These are phyloP conservation scores for Aspergillus incahuasiensis DNA, from an alignment of 495 filamentous ascomycete species.

Conservation along the genomic window DNA sequence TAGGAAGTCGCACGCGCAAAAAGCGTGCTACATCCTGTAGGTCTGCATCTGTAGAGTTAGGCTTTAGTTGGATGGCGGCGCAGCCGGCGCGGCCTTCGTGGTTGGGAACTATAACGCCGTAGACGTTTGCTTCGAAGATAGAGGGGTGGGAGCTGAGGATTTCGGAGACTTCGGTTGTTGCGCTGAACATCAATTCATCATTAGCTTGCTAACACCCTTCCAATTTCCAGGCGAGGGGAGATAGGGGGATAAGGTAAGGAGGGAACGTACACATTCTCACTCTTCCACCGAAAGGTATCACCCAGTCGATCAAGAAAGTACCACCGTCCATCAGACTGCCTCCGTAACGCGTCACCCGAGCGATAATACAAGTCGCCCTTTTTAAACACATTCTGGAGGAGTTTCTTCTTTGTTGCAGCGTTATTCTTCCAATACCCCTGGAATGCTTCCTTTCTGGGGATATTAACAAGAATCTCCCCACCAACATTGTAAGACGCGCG, in stretches of 20 bases:
- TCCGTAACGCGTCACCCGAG: slow-evolving; percentile 65
- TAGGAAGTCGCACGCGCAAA: slow-evolving; percentile 54
- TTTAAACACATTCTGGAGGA: slow-evolving; percentile 62
- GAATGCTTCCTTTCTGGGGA: slow-evolving; percentile 56
- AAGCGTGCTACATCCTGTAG: slow-evolving; percentile 53
- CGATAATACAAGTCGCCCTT: slow-evolving; percentile 75
- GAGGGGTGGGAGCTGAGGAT: slow-evolving; percentile 61
- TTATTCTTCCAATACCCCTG: slow-evolving; percentile 67
- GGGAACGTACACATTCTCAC: slow-evolving; percentile 81
- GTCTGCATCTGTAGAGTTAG: slow-evolving; percentile 31
- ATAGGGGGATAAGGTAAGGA: too few species aligned
- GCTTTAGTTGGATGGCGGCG: slow-evolving; percentile 48
- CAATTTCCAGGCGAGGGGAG: too few species aligned
- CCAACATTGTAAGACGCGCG: slow-evolving; percentile 62
- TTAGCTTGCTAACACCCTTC: too few species aligned
- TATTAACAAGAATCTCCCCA: slow-evolving; percentile 70
- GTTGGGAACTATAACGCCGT: slow-evolving; percentile 65
- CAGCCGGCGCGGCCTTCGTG: slow-evolving; percentile 72
- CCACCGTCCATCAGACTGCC: slow-evolving; percentile 65
- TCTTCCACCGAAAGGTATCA: slow-evolving; percentile 82
- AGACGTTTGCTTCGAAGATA: slow-evolving; percentile 72
- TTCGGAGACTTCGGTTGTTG: slow-evolving; percentile 70
- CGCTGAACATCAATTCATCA: too few species aligned
- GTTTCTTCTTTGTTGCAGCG: slow-evolving; percentile 64
- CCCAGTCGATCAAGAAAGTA: slow-evolving; percentile 74